Conservation (phyloP, 768 basidiomycete genomes). For the Paxillus ammoniavirescens region DNA sequence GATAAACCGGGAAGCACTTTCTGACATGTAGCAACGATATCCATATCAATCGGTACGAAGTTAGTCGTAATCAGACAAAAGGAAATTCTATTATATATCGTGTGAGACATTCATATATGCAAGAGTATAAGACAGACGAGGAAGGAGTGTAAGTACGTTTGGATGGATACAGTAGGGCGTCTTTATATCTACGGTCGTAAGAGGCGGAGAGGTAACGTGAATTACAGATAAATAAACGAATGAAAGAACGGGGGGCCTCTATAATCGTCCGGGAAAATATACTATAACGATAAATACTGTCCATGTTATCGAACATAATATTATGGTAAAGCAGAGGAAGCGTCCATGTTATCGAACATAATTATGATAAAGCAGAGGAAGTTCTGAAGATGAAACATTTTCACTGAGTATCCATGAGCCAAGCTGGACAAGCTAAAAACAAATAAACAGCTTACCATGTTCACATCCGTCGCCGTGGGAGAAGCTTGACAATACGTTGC, state of each 20-base stretch:
- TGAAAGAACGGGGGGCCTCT: too few relatives aligned
- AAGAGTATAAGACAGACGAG: not conserved
- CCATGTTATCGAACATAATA: not conserved
- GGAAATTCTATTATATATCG: not conserved
- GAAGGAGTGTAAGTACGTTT: not conserved
- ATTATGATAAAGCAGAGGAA: conserved; percentile 7
- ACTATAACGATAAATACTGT: conserved; percentile 2
- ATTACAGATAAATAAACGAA: not conserved
- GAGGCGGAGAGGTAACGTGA: not conserved
- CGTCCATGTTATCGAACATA: not conserved
- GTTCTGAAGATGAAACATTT: not conserved
- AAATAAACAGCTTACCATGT: not conserved
- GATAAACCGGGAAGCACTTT: not conserved
- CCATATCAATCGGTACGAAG: too few relatives aligned
- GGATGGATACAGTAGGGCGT: not conserved
- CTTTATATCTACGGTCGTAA: not conserved
- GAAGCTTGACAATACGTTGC: conserved; percentile 49
- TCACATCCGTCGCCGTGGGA: conserved; percentile 36
- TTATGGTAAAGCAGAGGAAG: conserved; percentile 5
- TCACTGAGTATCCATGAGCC: not conserved
- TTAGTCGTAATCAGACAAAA: not conserved
- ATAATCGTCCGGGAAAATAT: not conserved
- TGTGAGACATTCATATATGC: not conserved
- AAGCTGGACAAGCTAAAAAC: not conserved
- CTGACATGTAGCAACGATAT: too few relatives aligned